Conservation (phyloP, 805 yeast species). For the Nakazawaea sp. region DNA sequence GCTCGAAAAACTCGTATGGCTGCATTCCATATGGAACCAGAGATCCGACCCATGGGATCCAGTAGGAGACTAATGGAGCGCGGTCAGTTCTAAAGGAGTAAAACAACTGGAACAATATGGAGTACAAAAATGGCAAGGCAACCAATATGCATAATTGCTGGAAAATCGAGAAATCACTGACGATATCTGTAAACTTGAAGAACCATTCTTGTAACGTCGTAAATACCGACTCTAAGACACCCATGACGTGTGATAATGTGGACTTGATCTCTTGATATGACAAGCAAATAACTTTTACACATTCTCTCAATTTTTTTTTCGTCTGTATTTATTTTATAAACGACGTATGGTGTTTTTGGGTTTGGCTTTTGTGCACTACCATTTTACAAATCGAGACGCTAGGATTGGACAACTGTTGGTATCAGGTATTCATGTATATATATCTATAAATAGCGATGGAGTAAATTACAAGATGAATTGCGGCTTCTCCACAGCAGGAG, state of each 20-base stretch:
- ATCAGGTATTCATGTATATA: no score
- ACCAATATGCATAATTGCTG: slow-evolving; percentile 27
- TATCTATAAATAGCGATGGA: no score
- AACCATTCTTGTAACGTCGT: neutral
- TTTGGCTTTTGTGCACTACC: neutral
- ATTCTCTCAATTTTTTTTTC: no score
- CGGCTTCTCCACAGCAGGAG: slow-evolving; percentile 12
- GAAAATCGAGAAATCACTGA: slow-evolving; percentile 16
- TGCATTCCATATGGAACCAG: slow-evolving; percentile 86
- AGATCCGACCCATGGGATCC: slow-evolving; percentile 95
- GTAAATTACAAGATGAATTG: slow-evolving; percentile 8
- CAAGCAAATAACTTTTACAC: no score
- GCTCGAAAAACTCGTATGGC: slow-evolving; percentile 84
- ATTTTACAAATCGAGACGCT: neutral
- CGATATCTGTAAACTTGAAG: neutral
- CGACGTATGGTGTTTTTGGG: no score
- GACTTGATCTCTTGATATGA: neutral
- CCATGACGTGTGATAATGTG: slow-evolving; percentile 1
- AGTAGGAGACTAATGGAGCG: slow-evolving; percentile 85
- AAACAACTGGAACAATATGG: slow-evolving; percentile 56
- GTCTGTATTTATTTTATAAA: no score
- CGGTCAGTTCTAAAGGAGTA: slow-evolving; percentile 74
- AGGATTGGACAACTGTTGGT: neutral
- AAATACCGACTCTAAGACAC: slow-evolving; percentile 5
- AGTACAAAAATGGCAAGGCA: slow-evolving; percentile 56